These are phyloP conservation scores for Barbarea vulgaris DNA, from an alignment of 345 rosid genomes.

Conservation along the genomic window DNA sequence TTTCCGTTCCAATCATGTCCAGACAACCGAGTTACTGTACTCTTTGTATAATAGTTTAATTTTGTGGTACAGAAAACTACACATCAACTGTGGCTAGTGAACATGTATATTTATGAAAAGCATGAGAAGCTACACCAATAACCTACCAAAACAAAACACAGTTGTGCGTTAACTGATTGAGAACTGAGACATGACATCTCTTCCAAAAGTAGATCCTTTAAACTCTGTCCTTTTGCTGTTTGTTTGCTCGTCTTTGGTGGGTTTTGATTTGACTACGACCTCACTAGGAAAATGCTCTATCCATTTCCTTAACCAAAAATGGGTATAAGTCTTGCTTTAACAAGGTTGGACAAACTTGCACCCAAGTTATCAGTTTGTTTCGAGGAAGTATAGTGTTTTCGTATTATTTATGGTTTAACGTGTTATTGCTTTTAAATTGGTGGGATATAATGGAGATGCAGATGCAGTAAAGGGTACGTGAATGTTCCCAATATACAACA, in stretches of 20 bases:
- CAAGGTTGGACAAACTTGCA: slow-evolving; percentile 10
- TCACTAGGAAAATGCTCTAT: neutral
- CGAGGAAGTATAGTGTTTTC: neutral
- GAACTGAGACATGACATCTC: neutral
- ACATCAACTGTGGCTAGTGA: slow-evolving; percentile 13
- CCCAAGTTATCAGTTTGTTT: neutral
- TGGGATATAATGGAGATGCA: neutral
- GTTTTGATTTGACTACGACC: slow-evolving; percentile 8
- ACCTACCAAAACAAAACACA: slow-evolving; percentile 29
- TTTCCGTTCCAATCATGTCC: neutral
- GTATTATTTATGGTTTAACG: neutral
- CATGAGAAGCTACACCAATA: slow-evolving; percentile 31
- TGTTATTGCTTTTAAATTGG: neutral
- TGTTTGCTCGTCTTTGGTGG: slow-evolving; percentile 27
- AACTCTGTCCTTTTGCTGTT: slow-evolving; percentile 23
- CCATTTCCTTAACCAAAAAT: neutral
- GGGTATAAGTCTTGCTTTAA: slow-evolving; percentile 4
- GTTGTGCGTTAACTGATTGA: slow-evolving; percentile 10
- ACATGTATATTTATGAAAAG: slow-evolving; percentile 3
- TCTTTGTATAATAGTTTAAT: neutral
- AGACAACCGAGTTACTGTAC: neutral
- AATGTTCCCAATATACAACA: slow-evolving; percentile 21
- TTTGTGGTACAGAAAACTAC: slow-evolving; percentile 29
- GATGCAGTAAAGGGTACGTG: too few relatives aligned
- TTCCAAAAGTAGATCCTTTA: slow-evolving; percentile 14